A percentile compares a stretch with the other conserved stretches of the same genome.
Conservation (phyloP, 2,329 filamentous ascomycete genomes). For the Xylariales sp. region DNA sequence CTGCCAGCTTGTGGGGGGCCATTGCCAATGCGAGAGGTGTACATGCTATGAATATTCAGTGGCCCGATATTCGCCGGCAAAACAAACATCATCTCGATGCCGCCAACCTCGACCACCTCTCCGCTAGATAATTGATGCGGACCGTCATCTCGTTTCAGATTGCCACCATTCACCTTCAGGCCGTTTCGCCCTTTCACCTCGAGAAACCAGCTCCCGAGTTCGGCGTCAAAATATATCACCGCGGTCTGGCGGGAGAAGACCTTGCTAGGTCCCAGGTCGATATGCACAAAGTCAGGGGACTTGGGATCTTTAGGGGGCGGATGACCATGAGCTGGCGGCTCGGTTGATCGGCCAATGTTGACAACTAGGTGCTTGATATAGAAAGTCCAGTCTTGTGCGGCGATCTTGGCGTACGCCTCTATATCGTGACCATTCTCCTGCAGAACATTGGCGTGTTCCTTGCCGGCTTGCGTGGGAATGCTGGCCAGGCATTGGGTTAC, state of each 20-base stretch:
- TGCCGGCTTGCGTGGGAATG: slow-evolving; percentile 53
- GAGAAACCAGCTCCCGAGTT: slow-evolving; percentile 69
- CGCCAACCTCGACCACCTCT: slow-evolving; percentile 85
- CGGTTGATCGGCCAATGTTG: slow-evolving; percentile 69
- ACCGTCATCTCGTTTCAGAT: slow-evolving; percentile 60
- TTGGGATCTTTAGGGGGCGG: slow-evolving; percentile 38
- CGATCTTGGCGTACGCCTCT: slow-evolving; percentile 76
- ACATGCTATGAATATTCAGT: slow-evolving; percentile 64
- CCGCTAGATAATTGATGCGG: slow-evolving; percentile 72
- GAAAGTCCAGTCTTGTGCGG: slow-evolving; percentile 79
- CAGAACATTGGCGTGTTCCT: slow-evolving; percentile 59
- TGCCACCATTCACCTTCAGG: slow-evolving; percentile 72
- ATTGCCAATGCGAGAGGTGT: slow-evolving; percentile 64
- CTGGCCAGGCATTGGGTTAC: slow-evolving; percentile 46
- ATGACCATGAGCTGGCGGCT: slow-evolving; percentile 30
- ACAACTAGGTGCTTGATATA: slow-evolving; percentile 73
- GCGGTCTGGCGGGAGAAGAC: slow-evolving; percentile 76
- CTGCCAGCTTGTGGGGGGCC: slow-evolving; percentile 12
- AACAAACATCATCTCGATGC: slow-evolving; percentile 98
- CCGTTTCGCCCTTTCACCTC: slow-evolving; percentile 89
- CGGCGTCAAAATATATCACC: slow-evolving; percentile 66
- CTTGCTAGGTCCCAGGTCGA: slow-evolving; percentile 84
- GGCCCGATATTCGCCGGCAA: slow-evolving; percentile 69
- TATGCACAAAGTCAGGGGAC: slow-evolving; percentile 61
- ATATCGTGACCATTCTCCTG: slow-evolving; percentile 61